Evolutionary conservation across 2,329 filamentous ascomycete species (phyloP), one percentile per base, ranked within the genome.

Genomic region (Fusarium siculi): DNA sequence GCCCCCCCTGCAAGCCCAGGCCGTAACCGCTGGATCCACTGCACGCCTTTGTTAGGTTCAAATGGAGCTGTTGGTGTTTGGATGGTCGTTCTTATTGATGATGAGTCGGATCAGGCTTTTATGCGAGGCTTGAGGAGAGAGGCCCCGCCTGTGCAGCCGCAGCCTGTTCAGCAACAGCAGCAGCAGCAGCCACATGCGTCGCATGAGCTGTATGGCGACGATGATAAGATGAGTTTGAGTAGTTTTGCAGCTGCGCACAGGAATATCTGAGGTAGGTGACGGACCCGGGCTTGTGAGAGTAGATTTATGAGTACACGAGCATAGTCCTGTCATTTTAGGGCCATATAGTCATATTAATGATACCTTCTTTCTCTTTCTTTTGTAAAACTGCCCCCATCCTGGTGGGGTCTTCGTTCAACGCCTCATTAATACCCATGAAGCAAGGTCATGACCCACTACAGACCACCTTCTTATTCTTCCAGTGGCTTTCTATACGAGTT

Each of bases 1-100:
- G 56, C 70, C 39, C 64, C 73, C 2, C 67, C 65, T 3, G 44
- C 61, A 7, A 71, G 53, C 16, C 52, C 50, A 1, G 92, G 92
- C 1, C 86, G 91, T 23, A 87, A 88, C 54, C 87, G 92, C 47
- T 95, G 93, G 92, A 92, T 95, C 44, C 93, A 95, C 79, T 93
- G 92, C 77, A 95, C 93, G 28, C 93, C 93, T 6, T 82, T 95
- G 7, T 81, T 93, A 7, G 92, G 92, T 6, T 86, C 86, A 46
- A 91, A 91, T 70, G 90, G 91, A 4, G 84, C 88, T 7, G 89
- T 95, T 1, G 93, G 93, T 21, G 92, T 94, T 1, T 95, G 93
- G 93, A 93, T 95, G 91, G 86, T 94, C 10, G 87, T 94, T 2
- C 85, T 95, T 19, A 89, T 93, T 7, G 91, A 94, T 70, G 90